A percentile compares a stretch with the other conserved stretches of the same genome.
Evolutionary conservation across 495 filamentous ascomycete species (phyloP).

Genomic region (Penicillium lagena): DNA sequence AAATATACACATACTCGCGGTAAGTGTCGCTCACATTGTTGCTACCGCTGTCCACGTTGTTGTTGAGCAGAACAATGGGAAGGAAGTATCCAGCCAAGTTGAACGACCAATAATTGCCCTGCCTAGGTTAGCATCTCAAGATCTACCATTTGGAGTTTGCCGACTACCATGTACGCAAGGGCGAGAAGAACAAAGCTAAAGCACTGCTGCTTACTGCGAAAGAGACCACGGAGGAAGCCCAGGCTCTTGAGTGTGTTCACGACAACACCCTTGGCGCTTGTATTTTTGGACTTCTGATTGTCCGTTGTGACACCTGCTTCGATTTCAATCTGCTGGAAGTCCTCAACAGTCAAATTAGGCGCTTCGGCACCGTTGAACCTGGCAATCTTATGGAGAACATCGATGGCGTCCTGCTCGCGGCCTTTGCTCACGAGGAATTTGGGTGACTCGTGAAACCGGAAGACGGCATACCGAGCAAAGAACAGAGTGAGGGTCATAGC

Average conservation of each 20-base stretch:
- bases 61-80: slow-evolving; percentile 29
- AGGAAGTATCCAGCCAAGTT: slow-evolving; percentile 26
- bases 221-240: not conserved
- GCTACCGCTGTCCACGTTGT: slow-evolving; percentile 19
- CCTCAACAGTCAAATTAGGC: slow-evolving; percentile 3
- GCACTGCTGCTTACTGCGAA: slow-evolving; percentile 3
- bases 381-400: slow-evolving; percentile 28
- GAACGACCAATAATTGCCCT: slow-evolving; percentile 16
- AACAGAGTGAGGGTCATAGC: slow-evolving; percentile 57
- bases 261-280: not conserved
- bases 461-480: slow-evolving; percentile 54
- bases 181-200: slow-evolving; percentile 6
- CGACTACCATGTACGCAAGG: slow-evolving; percentile 9
- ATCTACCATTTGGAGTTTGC: no score
- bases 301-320: no score
- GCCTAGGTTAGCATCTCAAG: no score
- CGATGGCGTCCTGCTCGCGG: slow-evolving; percentile 28
- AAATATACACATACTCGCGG: slow-evolving; percentile 38
- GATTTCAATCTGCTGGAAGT: no score
- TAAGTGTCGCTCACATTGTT: slow-evolving; percentile 25
- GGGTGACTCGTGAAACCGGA: slow-evolving; percentile 63
- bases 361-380: slow-evolving; percentile 16
- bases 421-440: slow-evolving; percentile 50
- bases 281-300: no score
- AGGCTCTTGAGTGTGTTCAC: slow-evolving; percentile 1